These are phyloP conservation scores for Xylariaceae sp. DNA, from an alignment of 2,329 filamentous ascomycete genomes.

Conservation along the genomic window DNA sequence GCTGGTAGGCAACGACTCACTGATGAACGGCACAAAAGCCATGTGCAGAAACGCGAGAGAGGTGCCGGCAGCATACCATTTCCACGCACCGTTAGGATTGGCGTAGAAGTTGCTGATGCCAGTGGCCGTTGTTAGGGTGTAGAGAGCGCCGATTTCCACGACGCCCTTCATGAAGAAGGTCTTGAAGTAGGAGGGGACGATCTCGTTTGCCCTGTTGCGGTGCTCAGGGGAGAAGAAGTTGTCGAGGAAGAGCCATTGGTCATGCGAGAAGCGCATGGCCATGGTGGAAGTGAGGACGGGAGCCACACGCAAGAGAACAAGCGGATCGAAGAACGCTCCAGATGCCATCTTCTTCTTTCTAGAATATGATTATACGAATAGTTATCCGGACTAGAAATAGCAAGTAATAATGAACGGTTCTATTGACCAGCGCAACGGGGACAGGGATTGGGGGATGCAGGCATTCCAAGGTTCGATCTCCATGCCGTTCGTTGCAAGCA, in stretches of 20 bases:
- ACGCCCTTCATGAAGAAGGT: slow-evolving; percentile 35
- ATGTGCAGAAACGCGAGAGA: slow-evolving; percentile 30
- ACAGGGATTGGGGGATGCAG: no score
- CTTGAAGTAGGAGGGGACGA: slow-evolving; percentile 41
- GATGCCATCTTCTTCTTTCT: slow-evolving; percentile 33
- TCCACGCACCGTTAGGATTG: slow-evolving; percentile 19
- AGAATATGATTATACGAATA: no score
- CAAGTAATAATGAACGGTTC: no score
- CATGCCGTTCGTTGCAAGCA: no score
- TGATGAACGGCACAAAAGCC: slow-evolving; percentile 31
- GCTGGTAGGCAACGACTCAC: slow-evolving; percentile 5
- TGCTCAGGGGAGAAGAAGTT: slow-evolving; percentile 33
- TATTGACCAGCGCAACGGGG: no score
- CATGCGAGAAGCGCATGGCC: slow-evolving; percentile 41
- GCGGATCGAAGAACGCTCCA: slow-evolving; percentile 35
- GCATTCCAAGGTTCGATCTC: no score
- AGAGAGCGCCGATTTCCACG: slow-evolving; percentile 27
- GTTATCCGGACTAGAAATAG: no score
- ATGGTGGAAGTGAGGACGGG: slow-evolving; percentile 45
- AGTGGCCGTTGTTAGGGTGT: slow-evolving; percentile 26
- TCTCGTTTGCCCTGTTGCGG: slow-evolving; percentile 30
- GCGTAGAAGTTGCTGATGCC: slow-evolving; percentile 28
- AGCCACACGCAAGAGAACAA: slow-evolving; percentile 38
- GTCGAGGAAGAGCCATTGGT: slow-evolving; percentile 41
- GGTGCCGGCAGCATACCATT: slow-evolving; percentile 31